These are phyloP conservation scores for Pneumocystis sp. DNA, from an alignment of 1,139 yeast genomes.

Conservation along the genomic window DNA sequence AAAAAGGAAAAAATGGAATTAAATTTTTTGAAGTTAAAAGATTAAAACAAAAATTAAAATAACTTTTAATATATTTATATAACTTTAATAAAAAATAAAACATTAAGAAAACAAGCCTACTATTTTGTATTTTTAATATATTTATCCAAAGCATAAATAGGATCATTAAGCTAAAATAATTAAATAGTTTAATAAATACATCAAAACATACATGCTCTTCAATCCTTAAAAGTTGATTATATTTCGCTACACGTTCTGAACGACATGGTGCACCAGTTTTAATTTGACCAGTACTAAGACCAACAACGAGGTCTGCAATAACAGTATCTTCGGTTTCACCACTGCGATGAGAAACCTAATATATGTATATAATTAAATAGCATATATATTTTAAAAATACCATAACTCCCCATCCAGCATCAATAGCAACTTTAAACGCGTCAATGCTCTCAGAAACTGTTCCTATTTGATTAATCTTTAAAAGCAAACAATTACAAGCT, in stretches of 20 bases:
- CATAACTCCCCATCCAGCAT: slow-evolving; percentile 95
- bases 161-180: not conserved
- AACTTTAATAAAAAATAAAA: not conserved
- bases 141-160: not conserved
- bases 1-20: slow-evolving; percentile 11
- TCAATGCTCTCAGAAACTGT: slow-evolving; percentile 77
- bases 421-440: slow-evolving; percentile 82
- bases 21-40: not conserved
- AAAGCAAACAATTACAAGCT: slow-evolving; percentile 80
- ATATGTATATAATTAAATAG: slow-evolving; percentile 51
- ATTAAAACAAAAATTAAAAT: not conserved
- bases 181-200: not conserved
- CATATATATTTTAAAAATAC: slow-evolving; percentile 73
- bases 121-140: not conserved
- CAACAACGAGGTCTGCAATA: slow-evolving; percentile 93
- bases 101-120: not conserved
- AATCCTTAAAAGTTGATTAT: slow-evolving; percentile 84
- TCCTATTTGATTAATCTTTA: slow-evolving; percentile 89
- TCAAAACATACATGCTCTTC: slow-evolving; percentile 49
- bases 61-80: not conserved
- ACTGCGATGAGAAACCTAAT: slow-evolving; percentile 61
- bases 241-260: slow-evolving; percentile 97
- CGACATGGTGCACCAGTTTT: slow-evolving; percentile 99
- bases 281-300: slow-evolving; percentile 93
- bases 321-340: slow-evolving; percentile 98